These are phyloP conservation scores for Symbiodinium natans DNA, from an alignment of 73 alveolate genomes.

Conservation along the genomic window DNA sequence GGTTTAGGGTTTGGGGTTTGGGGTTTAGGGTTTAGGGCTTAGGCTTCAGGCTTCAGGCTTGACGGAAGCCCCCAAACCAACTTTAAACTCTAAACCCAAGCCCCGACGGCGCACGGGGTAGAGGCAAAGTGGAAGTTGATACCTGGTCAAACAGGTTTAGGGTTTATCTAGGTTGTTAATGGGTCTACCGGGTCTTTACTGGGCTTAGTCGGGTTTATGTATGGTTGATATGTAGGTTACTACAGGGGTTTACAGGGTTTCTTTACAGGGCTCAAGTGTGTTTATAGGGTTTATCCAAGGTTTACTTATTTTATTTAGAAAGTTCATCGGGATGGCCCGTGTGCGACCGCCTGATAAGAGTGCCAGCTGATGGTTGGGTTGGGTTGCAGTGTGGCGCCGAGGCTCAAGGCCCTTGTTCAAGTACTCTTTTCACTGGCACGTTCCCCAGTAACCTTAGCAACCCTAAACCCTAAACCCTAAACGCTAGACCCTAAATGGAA, in stretches of 20 bases:
- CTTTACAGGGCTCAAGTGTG: background rate
- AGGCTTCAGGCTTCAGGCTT: background rate
- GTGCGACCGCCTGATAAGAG: too few species aligned
- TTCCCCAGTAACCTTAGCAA: too few species aligned
- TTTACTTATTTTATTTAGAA: background rate
- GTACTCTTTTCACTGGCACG: too few species aligned
- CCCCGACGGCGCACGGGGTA: conserved; percentile 1
- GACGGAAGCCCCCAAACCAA: too few species aligned
- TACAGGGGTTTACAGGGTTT: background rate
- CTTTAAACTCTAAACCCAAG: background rate
- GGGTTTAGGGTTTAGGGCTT: too few species aligned
- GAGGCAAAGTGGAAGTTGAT: conserved; percentile 81
- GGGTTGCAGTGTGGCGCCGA: too few species aligned
- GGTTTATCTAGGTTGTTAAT: background rate
- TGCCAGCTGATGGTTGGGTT: too few species aligned
- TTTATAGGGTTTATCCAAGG: background rate
- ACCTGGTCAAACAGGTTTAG: background rate
- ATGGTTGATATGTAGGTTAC: background rate
- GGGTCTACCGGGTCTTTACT: too few species aligned
- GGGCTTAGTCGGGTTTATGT: background rate
- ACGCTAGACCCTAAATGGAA: background rate
- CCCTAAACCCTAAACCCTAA: background rate
- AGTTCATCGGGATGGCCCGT: too few species aligned
- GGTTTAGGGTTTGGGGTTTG: too few species aligned
- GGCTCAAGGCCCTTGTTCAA: too few species aligned